These are phyloP conservation scores for Avicennia marina DNA, from an alignment of 257 asterid species.

Conservation along the genomic window DNA sequence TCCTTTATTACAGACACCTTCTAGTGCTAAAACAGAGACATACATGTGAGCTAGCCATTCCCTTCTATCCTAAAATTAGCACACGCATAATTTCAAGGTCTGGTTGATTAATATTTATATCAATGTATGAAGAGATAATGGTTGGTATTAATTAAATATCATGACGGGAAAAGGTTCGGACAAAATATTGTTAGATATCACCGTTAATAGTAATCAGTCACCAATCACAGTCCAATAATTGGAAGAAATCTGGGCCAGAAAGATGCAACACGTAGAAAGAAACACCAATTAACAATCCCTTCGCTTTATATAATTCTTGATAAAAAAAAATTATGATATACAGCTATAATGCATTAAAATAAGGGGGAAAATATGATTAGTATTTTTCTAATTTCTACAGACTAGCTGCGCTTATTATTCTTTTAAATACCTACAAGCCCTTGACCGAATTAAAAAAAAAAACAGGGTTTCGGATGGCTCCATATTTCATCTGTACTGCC, in stretches of 20 bases:
- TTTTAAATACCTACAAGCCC: conserved; percentile 25
- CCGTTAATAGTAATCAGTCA: conserved; percentile 12
- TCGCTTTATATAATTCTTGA: conserved; percentile 21
- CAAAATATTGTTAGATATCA: too few relatives aligned
- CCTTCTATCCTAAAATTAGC: too few relatives aligned
- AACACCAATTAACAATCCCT: conserved; percentile 26
- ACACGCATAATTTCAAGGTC: too few relatives aligned
- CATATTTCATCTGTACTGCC: conserved; percentile 18
- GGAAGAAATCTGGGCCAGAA: background rate
- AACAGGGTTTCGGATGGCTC: conserved; percentile 32
- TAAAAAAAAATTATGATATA: conserved; percentile 27
- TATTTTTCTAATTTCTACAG: conserved; percentile 22
- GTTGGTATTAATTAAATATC: background rate
- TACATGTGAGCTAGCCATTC: too few relatives aligned
- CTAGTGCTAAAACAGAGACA: too few relatives aligned
- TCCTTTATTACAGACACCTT: too few relatives aligned
- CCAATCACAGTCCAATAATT: conserved; percentile 25
- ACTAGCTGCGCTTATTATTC: conserved; percentile 16
- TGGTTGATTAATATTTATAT: too few relatives aligned
- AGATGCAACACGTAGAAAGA: conserved; percentile 7
- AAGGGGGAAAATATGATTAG: conserved; percentile 21
- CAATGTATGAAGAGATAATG: too few relatives aligned
- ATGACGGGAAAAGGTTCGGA: background rate
- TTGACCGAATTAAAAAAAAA: conserved; percentile 46
- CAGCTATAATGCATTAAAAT: conserved; percentile 20